phyloP scores from a whole-genome alignment of 345 rosid genomes.

The Streptanthus diversifolius region DNA sequence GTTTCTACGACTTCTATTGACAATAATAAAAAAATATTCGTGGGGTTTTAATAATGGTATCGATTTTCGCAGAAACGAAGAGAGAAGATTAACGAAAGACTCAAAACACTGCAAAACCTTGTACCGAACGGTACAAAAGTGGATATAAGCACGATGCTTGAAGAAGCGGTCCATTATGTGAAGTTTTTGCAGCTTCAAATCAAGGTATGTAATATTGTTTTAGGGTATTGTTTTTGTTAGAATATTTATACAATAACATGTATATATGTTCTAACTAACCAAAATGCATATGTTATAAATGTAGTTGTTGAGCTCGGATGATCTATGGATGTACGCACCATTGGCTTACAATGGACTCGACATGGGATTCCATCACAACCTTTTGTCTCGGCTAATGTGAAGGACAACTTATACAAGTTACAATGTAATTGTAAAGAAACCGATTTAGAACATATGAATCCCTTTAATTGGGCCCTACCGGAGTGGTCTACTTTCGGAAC shows the following conservation, averaged over 20 bases:
- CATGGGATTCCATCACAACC: conserved; percentile 65
- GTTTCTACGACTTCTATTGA: neutral
- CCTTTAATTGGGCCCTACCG: neutral
- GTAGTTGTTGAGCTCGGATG: conserved; percentile 93
- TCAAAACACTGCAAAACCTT: conserved; percentile 71
- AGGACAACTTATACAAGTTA: neutral
- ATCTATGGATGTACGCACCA: conserved; percentile 96
- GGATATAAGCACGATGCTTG: conserved; percentile 93
- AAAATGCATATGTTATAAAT: conserved; percentile 15
- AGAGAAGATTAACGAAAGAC: conserved; percentile 77
- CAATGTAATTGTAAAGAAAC: conserved; percentile 20
- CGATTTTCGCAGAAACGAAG: conserved; percentile 64
- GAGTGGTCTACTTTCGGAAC: conserved; percentile 17
- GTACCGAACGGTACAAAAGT: conserved; percentile 95
- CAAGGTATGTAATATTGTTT: conserved; percentile 42
- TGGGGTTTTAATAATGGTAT: neutral
- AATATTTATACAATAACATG: neutral
- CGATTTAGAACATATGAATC: conserved; percentile 22
- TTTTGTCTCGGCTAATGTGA: conserved; percentile 44
- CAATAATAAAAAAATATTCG: neutral
- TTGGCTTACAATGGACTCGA: conserved; percentile 86
- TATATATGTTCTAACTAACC: neutral
- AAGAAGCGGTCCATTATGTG: conserved; percentile 88
- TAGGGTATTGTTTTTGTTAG: neutral
- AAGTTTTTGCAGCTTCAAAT: conserved; percentile 89